These are phyloP conservation scores for Huntiella bhutanensis DNA, from an alignment of 2,329 filamentous ascomycete genomes.

Conservation along the genomic window DNA sequence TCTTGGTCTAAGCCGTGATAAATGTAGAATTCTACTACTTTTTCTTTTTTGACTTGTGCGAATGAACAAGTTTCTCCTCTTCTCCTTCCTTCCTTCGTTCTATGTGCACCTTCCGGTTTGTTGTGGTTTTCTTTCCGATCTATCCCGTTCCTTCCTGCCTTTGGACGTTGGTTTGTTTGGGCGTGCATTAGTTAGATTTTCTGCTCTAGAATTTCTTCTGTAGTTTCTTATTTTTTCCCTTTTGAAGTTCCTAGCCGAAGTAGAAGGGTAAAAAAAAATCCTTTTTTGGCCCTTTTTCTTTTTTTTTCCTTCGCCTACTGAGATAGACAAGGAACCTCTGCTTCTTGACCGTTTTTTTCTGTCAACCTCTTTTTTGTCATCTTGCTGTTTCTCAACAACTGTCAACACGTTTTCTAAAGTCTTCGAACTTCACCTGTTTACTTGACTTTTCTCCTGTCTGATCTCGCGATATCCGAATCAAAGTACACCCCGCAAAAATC, in stretches of 20 bases:
- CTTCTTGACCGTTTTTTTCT: too few relatives aligned
- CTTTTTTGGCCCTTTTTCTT: background rate
- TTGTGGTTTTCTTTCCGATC: background rate
- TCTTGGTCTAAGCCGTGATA: too few relatives aligned
- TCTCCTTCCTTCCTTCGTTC: background rate
- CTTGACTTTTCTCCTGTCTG: too few relatives aligned
- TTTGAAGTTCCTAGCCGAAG: conserved; percentile 1
- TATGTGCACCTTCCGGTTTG: background rate
- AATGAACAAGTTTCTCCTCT: background rate
- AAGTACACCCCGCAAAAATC: too few relatives aligned
- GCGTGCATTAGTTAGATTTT: background rate
- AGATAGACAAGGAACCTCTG: background rate
- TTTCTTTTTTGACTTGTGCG: too few relatives aligned
- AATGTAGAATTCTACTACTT: too few relatives aligned
- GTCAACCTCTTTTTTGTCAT: too few relatives aligned
- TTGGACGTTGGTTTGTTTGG: background rate
- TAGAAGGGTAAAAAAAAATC: background rate
- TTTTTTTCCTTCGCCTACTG: conserved; percentile 15
- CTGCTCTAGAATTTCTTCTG: background rate
- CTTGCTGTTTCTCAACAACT: too few relatives aligned
- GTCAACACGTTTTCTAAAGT: too few relatives aligned
- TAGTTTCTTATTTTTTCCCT: background rate
- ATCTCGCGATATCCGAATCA: too few relatives aligned
- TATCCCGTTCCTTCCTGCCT: background rate
- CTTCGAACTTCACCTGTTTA: too few relatives aligned